Conservation (phyloP, 345 rosid species). For the Arabis hirsuta region DNA sequence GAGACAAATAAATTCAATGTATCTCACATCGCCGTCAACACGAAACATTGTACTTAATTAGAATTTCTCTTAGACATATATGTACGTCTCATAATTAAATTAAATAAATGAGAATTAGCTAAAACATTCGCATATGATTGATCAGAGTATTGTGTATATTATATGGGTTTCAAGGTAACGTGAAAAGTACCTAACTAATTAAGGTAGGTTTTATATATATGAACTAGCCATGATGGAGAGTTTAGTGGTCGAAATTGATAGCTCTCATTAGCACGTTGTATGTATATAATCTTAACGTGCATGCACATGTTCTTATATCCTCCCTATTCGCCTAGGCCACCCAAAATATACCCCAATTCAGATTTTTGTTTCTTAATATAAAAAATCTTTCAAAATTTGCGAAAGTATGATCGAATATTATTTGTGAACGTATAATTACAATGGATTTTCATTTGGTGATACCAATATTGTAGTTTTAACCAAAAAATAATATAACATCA, state of each 20-base stretch:
- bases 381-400: not conserved
- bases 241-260: conserved; percentile 39
- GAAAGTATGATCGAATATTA: not conserved
- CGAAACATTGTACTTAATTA: conserved; percentile 43
- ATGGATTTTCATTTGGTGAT: not conserved
- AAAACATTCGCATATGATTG: conserved; percentile 33
- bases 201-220: conserved; percentile 33
- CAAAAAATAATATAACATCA: not conserved
- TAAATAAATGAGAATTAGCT: conserved; percentile 28
- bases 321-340: conserved; percentile 36
- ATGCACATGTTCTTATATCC: conserved; percentile 43
- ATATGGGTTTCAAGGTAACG: conserved; percentile 34
- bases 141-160: conserved; percentile 8
- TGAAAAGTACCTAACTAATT: conserved; percentile 41
- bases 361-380: not conserved
- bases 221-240: conserved; percentile 33
- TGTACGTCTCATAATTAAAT: conserved; percentile 6
- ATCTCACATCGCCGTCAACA: conserved; percentile 40
- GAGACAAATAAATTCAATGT: conserved; percentile 40
- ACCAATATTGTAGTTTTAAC: not conserved
- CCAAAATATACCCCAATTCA: conserved; percentile 10
- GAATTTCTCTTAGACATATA: conserved; percentile 24
- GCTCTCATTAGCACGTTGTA: conserved; percentile 38
- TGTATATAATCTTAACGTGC: conserved; percentile 40
- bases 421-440: not conserved